A percentile compares a stretch with the other conserved stretches of the same genome.
Conservation (phyloP, 257 asterid genomes). For the Primulina huaijiensis region DNA sequence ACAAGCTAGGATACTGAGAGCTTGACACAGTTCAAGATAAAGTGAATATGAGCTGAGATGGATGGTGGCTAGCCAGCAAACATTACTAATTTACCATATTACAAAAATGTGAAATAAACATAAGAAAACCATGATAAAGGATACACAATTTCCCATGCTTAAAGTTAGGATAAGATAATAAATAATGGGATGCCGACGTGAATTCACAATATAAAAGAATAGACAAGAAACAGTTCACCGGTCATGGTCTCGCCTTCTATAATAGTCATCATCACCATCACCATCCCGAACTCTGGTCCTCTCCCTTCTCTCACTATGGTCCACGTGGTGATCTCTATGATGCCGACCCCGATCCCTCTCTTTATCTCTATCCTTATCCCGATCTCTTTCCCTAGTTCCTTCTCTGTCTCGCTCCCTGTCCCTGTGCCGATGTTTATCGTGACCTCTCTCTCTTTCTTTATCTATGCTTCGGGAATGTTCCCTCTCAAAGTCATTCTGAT, state of each 20-base stretch:
- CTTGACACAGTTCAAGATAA: not conserved
- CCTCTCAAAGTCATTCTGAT: slow-evolving; percentile 44
- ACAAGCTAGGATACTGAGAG: not conserved
- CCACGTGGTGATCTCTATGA: not conserved
- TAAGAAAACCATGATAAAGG: not conserved
- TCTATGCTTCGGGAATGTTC: slow-evolving; percentile 47
- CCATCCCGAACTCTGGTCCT: slow-evolving; percentile 25
- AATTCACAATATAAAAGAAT: not conserved
- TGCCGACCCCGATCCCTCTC: not conserved
- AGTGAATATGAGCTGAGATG: not conserved
- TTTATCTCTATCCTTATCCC: not conserved
- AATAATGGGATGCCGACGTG: not conserved
- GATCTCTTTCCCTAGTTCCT: slow-evolving; percentile 38
- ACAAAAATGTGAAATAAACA: not conserved
- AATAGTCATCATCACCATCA: slow-evolving; percentile 60
- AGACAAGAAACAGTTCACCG: slow-evolving; percentile 38
- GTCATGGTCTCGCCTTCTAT: slow-evolving; percentile 65
- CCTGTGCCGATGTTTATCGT: slow-evolving; percentile 33
- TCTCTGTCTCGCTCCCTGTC: slow-evolving; percentile 49
- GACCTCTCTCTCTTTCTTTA: slow-evolving; percentile 45
- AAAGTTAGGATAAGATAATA: not conserved
- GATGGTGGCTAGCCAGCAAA: slow-evolving; percentile 1
- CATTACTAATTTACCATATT: not conserved
- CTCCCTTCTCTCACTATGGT: not conserved
- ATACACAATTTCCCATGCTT: not conserved